These are phyloP conservation scores for Eucalyptus marginata DNA, from an alignment of 345 rosid genomes.

Conservation along the genomic window DNA sequence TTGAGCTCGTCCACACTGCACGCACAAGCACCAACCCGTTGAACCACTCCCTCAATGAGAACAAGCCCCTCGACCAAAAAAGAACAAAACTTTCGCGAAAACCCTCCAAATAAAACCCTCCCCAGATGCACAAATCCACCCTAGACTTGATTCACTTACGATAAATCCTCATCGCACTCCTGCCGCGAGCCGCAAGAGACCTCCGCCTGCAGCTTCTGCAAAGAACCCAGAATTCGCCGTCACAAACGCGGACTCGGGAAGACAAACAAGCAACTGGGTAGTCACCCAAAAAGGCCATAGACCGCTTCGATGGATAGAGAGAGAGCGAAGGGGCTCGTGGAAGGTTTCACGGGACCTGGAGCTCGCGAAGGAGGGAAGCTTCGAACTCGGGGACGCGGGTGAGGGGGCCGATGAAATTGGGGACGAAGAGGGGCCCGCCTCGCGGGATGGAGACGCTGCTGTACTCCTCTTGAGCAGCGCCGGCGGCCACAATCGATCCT, in stretches of 20 bases:
- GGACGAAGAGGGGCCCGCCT: conserved; percentile 46
- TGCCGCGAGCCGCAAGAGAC: conserved; percentile 5
- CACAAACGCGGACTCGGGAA: not conserved
- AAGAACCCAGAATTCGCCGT: not conserved
- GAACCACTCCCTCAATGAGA: not conserved
- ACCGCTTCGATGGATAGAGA: not conserved
- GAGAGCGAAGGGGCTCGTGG: not conserved
- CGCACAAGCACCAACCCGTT: not conserved
- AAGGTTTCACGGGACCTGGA: conserved; percentile 12
- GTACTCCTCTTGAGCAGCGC: not conserved
- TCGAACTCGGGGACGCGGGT: conserved; percentile 32
- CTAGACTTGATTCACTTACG: conserved; percentile 6
- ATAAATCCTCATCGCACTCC: conserved; percentile 11
- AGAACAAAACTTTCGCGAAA: not conserved
- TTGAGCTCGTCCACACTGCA: conserved; percentile 51
- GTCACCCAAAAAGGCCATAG: not conserved
- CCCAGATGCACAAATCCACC: not conserved
- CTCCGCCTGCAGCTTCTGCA: conserved; percentile 24
- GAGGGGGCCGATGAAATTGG: conserved; percentile 29
- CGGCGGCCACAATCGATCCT: not conserved
- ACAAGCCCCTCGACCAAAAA: not conserved
- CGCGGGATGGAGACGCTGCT: conserved; percentile 5
- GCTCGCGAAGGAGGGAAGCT: conserved; percentile 9
- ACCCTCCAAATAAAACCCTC: not conserved
- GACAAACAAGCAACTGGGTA: not conserved